Evolutionary conservation across 805 yeast species (phyloP), one percentile per base, ranked within the genome.

Genomic region (Candida hungchunana): DNA sequence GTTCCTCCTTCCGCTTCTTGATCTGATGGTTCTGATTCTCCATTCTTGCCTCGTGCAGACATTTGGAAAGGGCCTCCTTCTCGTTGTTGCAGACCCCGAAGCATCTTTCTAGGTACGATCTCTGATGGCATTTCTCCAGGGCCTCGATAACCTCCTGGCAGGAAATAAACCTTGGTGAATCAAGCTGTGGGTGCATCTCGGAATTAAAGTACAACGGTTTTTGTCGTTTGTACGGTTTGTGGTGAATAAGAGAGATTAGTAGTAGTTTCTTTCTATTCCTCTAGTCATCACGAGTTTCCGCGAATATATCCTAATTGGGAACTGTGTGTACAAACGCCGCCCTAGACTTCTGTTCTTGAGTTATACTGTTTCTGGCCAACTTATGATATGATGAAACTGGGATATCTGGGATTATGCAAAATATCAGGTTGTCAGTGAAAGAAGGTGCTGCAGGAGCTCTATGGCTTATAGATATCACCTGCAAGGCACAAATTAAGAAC

Each of bases 141-240:
- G 95, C 96, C 43, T 81, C 79, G 58, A 93, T 87, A 26, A 87
- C 71, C 43, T 81, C 84, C 34, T 74, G 77, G 59, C 98, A 90
- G 14, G 82, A 62, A 37, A 58, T 58, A 47, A 71, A 67, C 53
- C 75, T 63, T 36, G 71, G 64, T 10, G 71, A 67, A 41, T 71
- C 71, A 37, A 73, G 50, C 48, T 71, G 77, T 46, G 79, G 78
- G 60, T 73, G 77, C 79, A 73, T 73, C 11, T 13, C n/a, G n/a
- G 16, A 7, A 9, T 7, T 25, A 9, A 9, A 25, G 15, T 9
- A 25, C 14, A 9, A 13, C 15, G 27, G 7, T 9, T 13, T 25
- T 25, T 9, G 9, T 9, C 9, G 9, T 15, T 14, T 16, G 21
- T 14, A 8, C 9, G 24, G 6, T 18, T n/a, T 18, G 18, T 5